Evolutionary conservation across 371 early-diverging fungal species (phyloP).

Genomic region (Funneliformis caledonium): DNA sequence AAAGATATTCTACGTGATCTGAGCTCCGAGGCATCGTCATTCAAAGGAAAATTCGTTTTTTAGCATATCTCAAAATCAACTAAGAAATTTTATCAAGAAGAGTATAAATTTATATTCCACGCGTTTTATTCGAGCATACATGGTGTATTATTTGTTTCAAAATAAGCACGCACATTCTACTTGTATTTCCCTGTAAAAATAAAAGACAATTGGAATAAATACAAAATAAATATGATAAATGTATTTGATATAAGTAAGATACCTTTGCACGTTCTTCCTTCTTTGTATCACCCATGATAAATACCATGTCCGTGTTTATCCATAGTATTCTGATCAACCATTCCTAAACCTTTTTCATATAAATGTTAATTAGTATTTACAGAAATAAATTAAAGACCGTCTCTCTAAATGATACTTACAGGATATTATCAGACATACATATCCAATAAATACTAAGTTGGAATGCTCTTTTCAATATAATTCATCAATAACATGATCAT

Average conservation of each 20-base stretch:
- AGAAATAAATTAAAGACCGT: background rate
- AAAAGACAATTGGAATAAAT: constrained; percentile 11
- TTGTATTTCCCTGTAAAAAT: constrained; percentile 81
- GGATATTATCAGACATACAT: constrained; percentile 98
- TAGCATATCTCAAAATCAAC: no score
- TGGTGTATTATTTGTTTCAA: constrained; percentile 83
- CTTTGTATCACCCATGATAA: constrained; percentile 97
- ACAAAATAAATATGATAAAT: constrained; percentile 17
- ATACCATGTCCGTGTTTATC: constrained; percentile 99
- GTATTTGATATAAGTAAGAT: constrained; percentile 14
- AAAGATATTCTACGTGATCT: constrained; percentile 28
- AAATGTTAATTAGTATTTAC: background rate
- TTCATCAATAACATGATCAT: constrained; percentile 68
- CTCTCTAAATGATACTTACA: constrained; percentile 55
- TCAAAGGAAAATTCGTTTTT: background rate
- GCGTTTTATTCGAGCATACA: no score
- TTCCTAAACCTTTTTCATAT: constrained; percentile 62
- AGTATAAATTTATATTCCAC: no score
- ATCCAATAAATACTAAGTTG: constrained; percentile 99
- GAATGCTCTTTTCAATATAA: constrained; percentile 88
- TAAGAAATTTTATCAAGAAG: no score
- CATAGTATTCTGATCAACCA: constrained; percentile 99
- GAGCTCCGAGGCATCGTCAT: constrained; percentile 42
- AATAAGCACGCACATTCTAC: constrained; percentile 97
- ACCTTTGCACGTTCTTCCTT: constrained; percentile 95